Evolutionary conservation across 148 eudicot genomes (phyloP), one percentile per base, ranked within the genome.

Genomic region (Beta vulgaris): DNA sequence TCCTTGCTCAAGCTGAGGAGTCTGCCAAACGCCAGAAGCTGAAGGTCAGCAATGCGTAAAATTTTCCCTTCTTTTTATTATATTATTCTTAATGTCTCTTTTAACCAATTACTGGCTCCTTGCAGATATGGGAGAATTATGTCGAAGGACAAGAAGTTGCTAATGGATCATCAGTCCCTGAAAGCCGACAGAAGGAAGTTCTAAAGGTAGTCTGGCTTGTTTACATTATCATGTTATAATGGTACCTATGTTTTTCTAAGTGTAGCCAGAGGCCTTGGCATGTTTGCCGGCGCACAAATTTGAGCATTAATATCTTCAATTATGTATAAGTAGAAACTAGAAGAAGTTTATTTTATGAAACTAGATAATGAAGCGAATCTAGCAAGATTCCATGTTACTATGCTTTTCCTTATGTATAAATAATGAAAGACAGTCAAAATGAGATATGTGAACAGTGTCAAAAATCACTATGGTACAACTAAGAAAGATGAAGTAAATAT

Each of bases 71-170:
- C 6, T 32, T 69, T 18, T 14, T 46, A 7, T 69, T 29, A 36
- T 28, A 15, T 36, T 16, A n/a, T 21, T 29, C 28, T 34, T 26
- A 29, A 59, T 37, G 44, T 60, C 55, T 13, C 64, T 78, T n/a
- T 42, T 69, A 53, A 82, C 37, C 62, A 44, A 63, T 37, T 23
- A 44, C 9, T 51, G 25, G 35, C n/a, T 82, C 61, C 12, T 35
- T 85, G 73, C 85, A 95, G 99, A 87, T 95, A 73, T 95, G 99
- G 99, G 96, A 89, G 82, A 92, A 86, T 79, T 92, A 84, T 82
- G 90, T 88, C 26, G 97, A 95, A 81, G 99, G 99, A 73, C 96
- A 90, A 76, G 97, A 90, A 87, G 88, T 87, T 75, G 28, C 91
- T 21, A 87, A 80, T 77, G 93, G 90, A 46, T 58, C 89, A 72